These are phyloP conservation scores for Mycena vulgaris DNA, from an alignment of 768 basidiomycete genomes.

Conservation along the genomic window DNA sequence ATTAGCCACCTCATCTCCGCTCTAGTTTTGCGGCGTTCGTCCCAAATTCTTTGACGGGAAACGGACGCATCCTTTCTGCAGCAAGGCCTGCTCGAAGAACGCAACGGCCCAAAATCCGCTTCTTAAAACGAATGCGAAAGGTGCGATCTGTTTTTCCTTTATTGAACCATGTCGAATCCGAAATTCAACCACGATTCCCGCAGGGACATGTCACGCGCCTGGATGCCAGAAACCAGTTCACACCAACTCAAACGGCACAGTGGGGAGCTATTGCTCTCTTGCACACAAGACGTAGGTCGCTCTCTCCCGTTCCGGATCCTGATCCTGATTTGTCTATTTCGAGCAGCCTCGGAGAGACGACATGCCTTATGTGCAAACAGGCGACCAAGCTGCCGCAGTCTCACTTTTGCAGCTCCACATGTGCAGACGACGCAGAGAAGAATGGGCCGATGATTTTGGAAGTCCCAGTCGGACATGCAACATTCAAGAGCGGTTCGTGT, in stretches of 20 bases:
- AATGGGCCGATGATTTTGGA: constrained; percentile 72
- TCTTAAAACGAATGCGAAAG: constrained; percentile 40
- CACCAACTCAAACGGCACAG: constrained; percentile 55
- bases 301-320: neutral
- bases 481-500: constrained; percentile 74
- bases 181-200: constrained; percentile 18
- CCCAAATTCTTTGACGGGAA: constrained; percentile 74
- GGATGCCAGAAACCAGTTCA: constrained; percentile 64
- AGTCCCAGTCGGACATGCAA: constrained; percentile 70
- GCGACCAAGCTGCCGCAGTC: constrained; percentile 68
- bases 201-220: constrained; percentile 66
- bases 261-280: constrained; percentile 65
- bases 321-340: neutral
- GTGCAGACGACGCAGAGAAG: constrained; percentile 68
- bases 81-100: constrained; percentile 73
- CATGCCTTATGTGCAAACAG: constrained; percentile 74
- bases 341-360: constrained; percentile 61
- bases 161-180: neutral
- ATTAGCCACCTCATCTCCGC: constrained; percentile 19
- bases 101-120: constrained; percentile 46
- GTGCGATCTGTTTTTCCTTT: constrained; percentile 27
- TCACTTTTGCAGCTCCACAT: constrained; percentile 74
- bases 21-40: constrained; percentile 70
- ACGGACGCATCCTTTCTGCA: constrained; percentile 73
- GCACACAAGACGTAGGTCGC: constrained; percentile 64